Percentiles rank a stretch among this genome's conserved stretches.
Conservation (phyloP, 176 grass and related monocot genomes). For the Phoenix roebelenii region DNA sequence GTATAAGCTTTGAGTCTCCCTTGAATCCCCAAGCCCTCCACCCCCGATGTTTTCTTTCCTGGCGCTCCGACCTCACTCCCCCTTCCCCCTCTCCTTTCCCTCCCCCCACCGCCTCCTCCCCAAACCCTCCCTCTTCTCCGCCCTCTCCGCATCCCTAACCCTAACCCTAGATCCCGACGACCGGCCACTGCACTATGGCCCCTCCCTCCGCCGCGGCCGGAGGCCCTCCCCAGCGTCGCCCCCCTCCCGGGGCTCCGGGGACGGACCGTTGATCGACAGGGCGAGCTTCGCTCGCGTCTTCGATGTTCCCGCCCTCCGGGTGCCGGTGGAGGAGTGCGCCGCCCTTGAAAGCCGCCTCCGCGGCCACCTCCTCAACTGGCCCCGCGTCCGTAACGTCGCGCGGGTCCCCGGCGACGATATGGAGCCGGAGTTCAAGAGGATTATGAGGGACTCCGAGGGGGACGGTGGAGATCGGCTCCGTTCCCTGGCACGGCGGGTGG, state of each 20-base stretch:
- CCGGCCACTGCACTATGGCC: constrained; percentile 29
- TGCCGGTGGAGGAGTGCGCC: constrained; percentile 61
- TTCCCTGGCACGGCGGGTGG: neutral
- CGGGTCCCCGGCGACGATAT: constrained; percentile 55
- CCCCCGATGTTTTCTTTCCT: constrained; percentile 4
- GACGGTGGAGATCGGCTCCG: constrained; percentile 6
- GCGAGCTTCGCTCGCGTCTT: constrained; percentile 44
- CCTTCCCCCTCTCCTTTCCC: constrained; percentile 5
- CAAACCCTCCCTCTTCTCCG: neutral
- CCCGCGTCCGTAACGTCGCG: constrained; percentile 58
- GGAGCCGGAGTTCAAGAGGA: constrained; percentile 22
- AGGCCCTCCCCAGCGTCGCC: neutral
- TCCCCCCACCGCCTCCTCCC: constrained; percentile 18
- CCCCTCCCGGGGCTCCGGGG: neutral
- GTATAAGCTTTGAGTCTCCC: too few species aligned
- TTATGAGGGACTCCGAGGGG: constrained; percentile 20
- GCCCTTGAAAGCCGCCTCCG: constrained; percentile 74
- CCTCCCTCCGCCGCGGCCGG: constrained; percentile 50
- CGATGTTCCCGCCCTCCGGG: constrained; percentile 65
- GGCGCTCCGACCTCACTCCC: constrained; percentile 2
- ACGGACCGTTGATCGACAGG: constrained; percentile 8
- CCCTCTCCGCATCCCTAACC: neutral
- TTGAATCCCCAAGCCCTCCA: too few species aligned
- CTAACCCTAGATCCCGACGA: constrained; percentile 1
- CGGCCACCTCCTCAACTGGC: constrained; percentile 95